phyloP scores from a whole-genome alignment of 2,329 filamentous ascomycete species.

The Aspergillus transmontanensis region DNA sequence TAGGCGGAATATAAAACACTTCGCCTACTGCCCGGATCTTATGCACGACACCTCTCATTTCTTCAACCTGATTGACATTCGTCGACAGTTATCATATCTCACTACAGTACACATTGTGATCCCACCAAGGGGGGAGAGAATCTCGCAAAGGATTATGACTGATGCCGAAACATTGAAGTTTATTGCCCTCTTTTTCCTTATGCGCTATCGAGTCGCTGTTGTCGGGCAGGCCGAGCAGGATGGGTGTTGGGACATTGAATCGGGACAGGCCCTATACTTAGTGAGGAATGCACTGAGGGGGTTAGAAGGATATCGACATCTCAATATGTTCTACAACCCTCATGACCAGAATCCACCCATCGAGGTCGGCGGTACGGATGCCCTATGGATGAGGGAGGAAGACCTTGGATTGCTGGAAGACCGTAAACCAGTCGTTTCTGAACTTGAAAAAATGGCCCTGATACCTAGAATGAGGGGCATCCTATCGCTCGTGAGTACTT shows the following conservation, averaged over 20 bases:
- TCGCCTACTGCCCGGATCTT: neutral
- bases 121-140: neutral
- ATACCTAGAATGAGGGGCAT: neutral
- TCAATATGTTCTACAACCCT: neutral
- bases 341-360: neutral
- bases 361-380: neutral
- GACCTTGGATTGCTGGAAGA: neutral
- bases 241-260: neutral
- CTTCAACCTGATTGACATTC: neutral
- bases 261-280: neutral
- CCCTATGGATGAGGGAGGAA: neutral
- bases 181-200: neutral
- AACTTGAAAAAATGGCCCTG: neutral
- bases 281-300: neutral
- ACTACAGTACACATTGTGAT: neutral
- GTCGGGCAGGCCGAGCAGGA: neutral
- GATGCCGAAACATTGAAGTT: neutral
- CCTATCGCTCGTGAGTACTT: neutral
- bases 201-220: neutral
- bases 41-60: neutral
- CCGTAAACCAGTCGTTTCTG: neutral
- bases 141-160: neutral
- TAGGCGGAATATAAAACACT: neutral
- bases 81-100: neutral
- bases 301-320: neutral